Evolutionary conservation across 768 basidiomycete genomes (phyloP), one percentile per base, ranked within the genome.

Genomic region (Calvatia gigantea): DNA sequence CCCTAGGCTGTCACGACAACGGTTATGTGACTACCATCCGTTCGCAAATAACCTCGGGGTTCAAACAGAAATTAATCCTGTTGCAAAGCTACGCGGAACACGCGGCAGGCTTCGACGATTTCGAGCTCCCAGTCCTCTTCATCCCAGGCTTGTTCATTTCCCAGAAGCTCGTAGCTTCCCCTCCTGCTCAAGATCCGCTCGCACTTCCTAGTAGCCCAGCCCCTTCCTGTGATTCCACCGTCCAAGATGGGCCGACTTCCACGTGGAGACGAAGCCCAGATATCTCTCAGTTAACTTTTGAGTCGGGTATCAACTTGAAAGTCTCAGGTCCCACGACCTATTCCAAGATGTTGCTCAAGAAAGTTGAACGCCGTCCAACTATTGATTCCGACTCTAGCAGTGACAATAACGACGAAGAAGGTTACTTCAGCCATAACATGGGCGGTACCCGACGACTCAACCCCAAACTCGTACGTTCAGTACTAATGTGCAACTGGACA

Each of bases 1-100:
- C 50, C 31, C 28, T 59, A 87, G 86, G 85, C 58, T 84, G 83
- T 62, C 87, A 89, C 65, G 87, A 89, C 69, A 83, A 82, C 70
- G 86, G 87, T 61, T 89, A 89, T 70, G 75, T 80, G 47, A 77
- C 81, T 23, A 76, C 74, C 54, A 77, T 89, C 49, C 79, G 79
- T 44, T 82, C 84, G 19, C 78, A 84, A 48, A 80, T 85, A 51
- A 87, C 86, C 39, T 78, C 81, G 28, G 85, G 87, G 28, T 81
- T 77, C 61, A 78, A 78, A 59, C 72, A 83, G 54, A 89, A 86
- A 70, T 72, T 89, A 58, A 75, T 84, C 56, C 75, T 89, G 28
- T 74, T 89, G 45, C 82, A 77, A 70, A 78, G 84, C 54, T 87
- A 87, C 66, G 65, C 73, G 38, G 80, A 86, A 14, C 76, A 84